phyloP scores from a whole-genome alignment of 768 basidiomycete species.

The Pleurotus pulmonarius region DNA sequence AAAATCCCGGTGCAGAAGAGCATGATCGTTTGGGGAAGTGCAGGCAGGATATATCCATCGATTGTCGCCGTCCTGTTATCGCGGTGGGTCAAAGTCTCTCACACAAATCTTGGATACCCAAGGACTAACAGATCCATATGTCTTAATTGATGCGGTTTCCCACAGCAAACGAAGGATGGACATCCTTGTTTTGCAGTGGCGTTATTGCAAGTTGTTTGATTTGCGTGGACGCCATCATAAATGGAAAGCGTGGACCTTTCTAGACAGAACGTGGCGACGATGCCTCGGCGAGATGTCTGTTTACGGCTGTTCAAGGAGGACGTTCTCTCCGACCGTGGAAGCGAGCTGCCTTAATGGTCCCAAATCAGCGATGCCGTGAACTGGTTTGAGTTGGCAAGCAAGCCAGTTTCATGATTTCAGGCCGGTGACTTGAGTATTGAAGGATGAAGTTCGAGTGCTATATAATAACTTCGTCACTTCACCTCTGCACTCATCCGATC shows the following conservation, averaged over 20 bases:
- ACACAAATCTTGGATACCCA: background rate
- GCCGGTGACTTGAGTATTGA: background rate
- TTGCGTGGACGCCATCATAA: slow-evolving; percentile 1
- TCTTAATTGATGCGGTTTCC: background rate
- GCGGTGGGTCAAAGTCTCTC: background rate
- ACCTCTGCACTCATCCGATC: slow-evolving; percentile 6
- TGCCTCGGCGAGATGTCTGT: background rate
- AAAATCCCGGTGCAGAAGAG: slow-evolving; percentile 3
- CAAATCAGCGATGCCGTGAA: too few relatives aligned
- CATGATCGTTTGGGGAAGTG: background rate
- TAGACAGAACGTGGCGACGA: background rate
- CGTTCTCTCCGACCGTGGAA: too few relatives aligned
- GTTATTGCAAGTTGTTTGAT: background rate
- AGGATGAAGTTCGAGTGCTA: background rate
- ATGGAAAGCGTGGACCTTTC: background rate
- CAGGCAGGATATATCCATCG: slow-evolving; percentile 3
- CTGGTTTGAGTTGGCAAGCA: too few relatives aligned
- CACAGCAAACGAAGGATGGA: background rate
- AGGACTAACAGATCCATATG: background rate
- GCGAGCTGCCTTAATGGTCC: too few relatives aligned
- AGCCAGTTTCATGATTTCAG: background rate
- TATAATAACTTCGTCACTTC: background rate
- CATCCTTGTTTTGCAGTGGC: background rate
- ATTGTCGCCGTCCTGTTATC: background rate
- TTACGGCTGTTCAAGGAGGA: too few relatives aligned